Percentiles rank a stretch among this genome's conserved stretches.
Conservation (phyloP, 257 asterid species). For the Nicotiana attenuata region DNA sequence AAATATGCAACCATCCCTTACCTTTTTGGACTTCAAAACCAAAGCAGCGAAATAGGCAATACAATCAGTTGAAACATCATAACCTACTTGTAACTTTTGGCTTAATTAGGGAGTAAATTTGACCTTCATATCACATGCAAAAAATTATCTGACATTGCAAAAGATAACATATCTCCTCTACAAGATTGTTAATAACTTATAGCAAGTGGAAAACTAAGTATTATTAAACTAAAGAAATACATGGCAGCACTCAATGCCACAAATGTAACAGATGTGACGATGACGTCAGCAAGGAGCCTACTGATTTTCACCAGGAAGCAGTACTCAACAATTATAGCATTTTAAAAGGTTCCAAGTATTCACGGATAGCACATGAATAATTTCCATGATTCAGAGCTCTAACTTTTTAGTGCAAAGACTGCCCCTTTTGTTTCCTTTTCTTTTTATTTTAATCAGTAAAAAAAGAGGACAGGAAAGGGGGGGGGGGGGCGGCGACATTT, state of each 20-base stretch:
- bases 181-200: neutral
- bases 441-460: neutral
- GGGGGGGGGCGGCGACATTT: neutral
- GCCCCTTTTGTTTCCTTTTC: neutral
- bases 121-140: neutral
- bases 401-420: neutral
- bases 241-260: neutral
- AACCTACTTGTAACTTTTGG: neutral
- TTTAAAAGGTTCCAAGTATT: neutral
- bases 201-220: neutral
- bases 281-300: neutral
- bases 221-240: neutral
- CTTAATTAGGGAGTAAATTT: neutral
- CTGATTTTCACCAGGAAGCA: neutral
- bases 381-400: neutral
- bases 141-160: neutral
- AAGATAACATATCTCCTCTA: neutral
- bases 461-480: neutral
- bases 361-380: neutral
- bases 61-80: neutral
- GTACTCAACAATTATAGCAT: neutral
- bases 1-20: neutral
- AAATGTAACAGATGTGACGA: neutral
- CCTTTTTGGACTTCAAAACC: neutral
- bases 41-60: neutral